Base-by-base conservation (phyloP, 441 rosid species). In the Erysimum cheiri region DNA sequence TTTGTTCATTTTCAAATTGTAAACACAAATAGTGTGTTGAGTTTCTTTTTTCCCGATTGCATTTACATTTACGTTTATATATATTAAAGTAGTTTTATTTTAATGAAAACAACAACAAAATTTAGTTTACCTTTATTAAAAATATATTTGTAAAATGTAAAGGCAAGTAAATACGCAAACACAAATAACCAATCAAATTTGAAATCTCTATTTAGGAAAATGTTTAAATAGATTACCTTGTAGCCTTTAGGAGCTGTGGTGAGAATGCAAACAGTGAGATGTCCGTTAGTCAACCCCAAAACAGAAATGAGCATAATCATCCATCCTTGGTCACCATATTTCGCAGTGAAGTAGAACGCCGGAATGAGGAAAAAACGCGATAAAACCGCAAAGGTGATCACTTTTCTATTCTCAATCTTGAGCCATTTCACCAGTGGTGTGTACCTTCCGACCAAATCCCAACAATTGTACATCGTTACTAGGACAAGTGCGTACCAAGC, bases 261-360 rank as follows among this genome's bases (percentile, higher is more conserved):
- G 1, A 92, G 70, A 54, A 95, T 88, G 70, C 98, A 90, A 15
- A 92, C 93, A 1, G 91, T 92, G 49, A 92, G 84, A 73, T 90
- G 82, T 35, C 99, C 98, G 26, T 85, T 94, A 1, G 92, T 81
- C 19, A 88, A 37, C 47, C 98, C 99, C 66, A 92, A 56, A 73
- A 92, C 72, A 26, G 92, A 95, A 13, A 81, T 73, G 0, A 92
- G 89, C 73, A 85, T 39, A 71, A 92, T 86, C 98, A 88, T 90
- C 88, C 88, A 95, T 54, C 99, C 99, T 49, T 92, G 88, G 54
- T 87, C 95, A 17, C 87, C 97, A 24, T 95, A 92, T 52, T 88
- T 90, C 1, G 92, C 96, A 0, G 97, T 88, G 85, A 94, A 94
- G 77, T 92, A 94, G 75, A 94, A 90, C 0, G 91, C 87, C 0